phyloP scores from a whole-genome alignment of 768 basidiomycete species.

The Tulasnella sp. region DNA sequence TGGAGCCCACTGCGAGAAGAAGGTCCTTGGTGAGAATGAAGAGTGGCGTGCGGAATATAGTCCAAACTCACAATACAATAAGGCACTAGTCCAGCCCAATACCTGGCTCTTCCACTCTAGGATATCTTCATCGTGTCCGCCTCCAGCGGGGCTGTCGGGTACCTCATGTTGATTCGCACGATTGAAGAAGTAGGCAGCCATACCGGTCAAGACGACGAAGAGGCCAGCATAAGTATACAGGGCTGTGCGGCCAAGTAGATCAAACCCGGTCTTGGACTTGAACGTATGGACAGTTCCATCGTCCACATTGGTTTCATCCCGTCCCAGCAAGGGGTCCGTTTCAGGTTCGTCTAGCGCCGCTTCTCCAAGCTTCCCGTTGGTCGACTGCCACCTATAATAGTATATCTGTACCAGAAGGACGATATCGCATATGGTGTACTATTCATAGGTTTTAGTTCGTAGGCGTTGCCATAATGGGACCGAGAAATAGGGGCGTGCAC shows the following conservation, averaged over 20 bases:
- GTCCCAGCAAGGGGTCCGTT: too few relatives aligned
- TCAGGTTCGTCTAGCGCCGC: too few relatives aligned
- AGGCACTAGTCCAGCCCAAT: conserved; percentile 80
- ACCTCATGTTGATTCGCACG: too few relatives aligned
- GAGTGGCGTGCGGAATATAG: not conserved
- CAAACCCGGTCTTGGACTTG: too few relatives aligned
- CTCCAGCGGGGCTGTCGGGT: too few relatives aligned
- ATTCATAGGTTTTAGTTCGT: not conserved
- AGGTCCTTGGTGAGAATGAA: conserved; percentile 1
- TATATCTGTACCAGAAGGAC: conserved; percentile 77
- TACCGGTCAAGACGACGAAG: conserved; percentile 62
- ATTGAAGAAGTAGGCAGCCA: conserved; percentile 39
- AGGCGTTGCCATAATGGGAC: not conserved
- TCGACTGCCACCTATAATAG: conserved; percentile 50
- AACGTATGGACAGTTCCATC: too few relatives aligned
- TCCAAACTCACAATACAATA: conserved; percentile 58
- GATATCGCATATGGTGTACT: conserved; percentile 85
- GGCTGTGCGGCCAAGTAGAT: conserved; percentile 15
- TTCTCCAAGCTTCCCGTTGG: too few relatives aligned
- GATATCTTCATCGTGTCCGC: conserved; percentile 21
- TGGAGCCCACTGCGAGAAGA: conserved; percentile 47
- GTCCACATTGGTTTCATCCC: too few relatives aligned
- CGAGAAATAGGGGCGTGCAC: conserved; percentile 27
- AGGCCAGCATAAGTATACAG: conserved; percentile 38
- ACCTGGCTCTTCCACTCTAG: conserved; percentile 49